These are phyloP conservation scores for Fusarium praegraminearum DNA, from an alignment of 2,329 filamentous ascomycete genomes.

Conservation along the genomic window DNA sequence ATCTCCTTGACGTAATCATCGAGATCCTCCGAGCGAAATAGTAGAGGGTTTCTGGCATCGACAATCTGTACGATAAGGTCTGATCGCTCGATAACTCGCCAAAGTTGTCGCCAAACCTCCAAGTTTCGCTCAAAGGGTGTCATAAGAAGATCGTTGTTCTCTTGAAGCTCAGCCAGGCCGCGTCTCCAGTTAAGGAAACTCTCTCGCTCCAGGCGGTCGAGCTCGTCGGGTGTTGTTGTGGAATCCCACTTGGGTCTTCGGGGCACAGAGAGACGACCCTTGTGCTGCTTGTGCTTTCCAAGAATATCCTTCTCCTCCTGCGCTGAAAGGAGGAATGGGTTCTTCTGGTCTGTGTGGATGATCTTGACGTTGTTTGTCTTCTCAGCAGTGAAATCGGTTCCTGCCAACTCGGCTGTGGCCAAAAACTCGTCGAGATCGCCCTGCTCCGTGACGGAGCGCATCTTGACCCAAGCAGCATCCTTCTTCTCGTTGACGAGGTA, in stretches of 20 bases:
- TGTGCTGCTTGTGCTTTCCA: conserved; percentile 86
- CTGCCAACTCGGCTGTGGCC: conserved; percentile 94
- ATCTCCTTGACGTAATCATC: conserved; percentile 96
- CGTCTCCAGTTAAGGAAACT: conserved; percentile 89
- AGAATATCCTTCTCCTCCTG: conserved; percentile 83
- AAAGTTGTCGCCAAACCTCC: conserved; percentile 97
- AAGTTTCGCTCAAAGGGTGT: conserved; percentile 97
- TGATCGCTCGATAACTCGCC: conserved; percentile 97
- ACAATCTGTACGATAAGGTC: conserved; percentile 98
- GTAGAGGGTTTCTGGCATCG: conserved; percentile 91
- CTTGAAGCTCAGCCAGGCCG: conserved; percentile 90
- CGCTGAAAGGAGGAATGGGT: conserved; percentile 89
- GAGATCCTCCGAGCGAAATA: conserved; percentile 94
- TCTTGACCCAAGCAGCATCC: conserved; percentile 97
- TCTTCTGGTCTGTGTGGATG: conserved; percentile 95
- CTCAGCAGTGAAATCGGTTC: conserved; percentile 97
- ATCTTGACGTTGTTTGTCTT: conserved; percentile 99
- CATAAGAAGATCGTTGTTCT: conserved; percentile 94
- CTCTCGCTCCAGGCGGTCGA: conserved; percentile 83
- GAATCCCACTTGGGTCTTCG: conserved; percentile 90
- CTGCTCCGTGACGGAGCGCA: conserved; percentile 98
- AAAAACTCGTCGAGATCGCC: conserved; percentile 96
- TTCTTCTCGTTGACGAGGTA: conserved; percentile 93
- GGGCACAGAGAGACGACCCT: conserved; percentile 84
- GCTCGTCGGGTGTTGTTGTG: conserved; percentile 82